Evolutionary conservation across 2,329 filamentous ascomycete species (phyloP), one percentile per base, ranked within the genome.

Genomic region (Keithomyces neogunnii): DNA sequence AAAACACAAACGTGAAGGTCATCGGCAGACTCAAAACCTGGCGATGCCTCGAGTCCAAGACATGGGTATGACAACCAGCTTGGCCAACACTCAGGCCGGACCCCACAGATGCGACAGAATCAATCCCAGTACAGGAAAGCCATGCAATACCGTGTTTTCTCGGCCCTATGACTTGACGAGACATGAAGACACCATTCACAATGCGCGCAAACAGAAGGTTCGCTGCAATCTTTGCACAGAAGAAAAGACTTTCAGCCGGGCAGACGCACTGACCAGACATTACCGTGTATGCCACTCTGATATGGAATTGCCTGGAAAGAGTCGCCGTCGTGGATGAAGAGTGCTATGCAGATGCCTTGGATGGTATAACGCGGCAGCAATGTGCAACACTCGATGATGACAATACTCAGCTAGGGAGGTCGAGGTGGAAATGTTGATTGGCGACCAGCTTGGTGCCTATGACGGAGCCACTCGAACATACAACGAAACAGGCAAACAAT

Each of bases 151-250:
- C 0, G 77, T 96, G 50, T 97, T 99, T 69, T 96, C 92, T 1
- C 78, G 93, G 26, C 93, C 93, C 1, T 99, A 99, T 74, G 93
- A 99, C 68, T 77, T 99, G 49, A 99, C 93, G 0, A 80, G 93
- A 28, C 93, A 99, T 65, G 93, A 99, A 67, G 92, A 96, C 59
- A 97, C 93, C 0, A 97, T 97, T 57, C 93, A 97, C 77, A 96
- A 96, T 61, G 85, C 84, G 1, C 84, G 88, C 61, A 96, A 96
- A 76, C 85, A 91, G 67, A 97, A 97, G 74, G 90, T 96, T 6
- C 85, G 89, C 44, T 99, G 93, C 69, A 84, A 91, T 56, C 73
- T 96, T 46, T 99, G 93, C 70, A 90, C 88, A 2, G 91, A 97
- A 62, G 92, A 97, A 64, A 97, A 97, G 78, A 95, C 89, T 0